Base-by-base conservation (phyloP, 164 flowering plant species). In the Vitis cinerea region DNA sequence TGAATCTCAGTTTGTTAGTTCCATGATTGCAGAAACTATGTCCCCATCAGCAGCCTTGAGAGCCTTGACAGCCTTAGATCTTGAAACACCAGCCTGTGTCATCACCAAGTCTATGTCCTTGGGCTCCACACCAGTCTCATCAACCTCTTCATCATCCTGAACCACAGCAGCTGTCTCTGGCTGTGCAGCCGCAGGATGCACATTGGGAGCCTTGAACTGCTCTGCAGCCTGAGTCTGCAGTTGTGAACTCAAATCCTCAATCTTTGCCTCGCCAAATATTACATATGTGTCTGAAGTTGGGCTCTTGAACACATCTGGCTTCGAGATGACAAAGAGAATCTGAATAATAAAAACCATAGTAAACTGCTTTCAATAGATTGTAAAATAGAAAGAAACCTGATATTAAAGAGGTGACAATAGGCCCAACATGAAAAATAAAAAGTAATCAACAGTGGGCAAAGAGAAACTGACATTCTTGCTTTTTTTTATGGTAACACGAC, bases 201-300 rank as follows among this genome's bases (percentile, higher is more conserved):
- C 61, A 78, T 80, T 76, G 16, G 85, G 79, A 57, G 80, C 82
- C 78, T 78, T 80, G 31, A 82, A 82, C 59, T 82, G 81, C 74
- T 82, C 81, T 30, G 85, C 85, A 13, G 85, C 85, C 74, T 82
- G 85, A 48, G 81, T 67, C 71, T 82, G 85, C 44, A 82, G 75
- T 58, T 82, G 85, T 9, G 83, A 80, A 73, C 83, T 80, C 78
- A 82, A 57, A 55, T 82, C 85, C 72, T 82, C 85, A 50, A 82
- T 82, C 81, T 82, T 82, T 1, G 85, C 85, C 64, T 82, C 85
- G 3, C 85, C 85, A 72, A 82, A 82, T 14, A 82, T 66, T 10
- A 82, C 71, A 19, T 82, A 80, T 9, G 83, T 82, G 50, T 82
- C 85, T 6, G 83, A 80, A 12, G 81, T 63, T 16, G 85, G 85